Evolutionary conservation across 768 basidiomycete species (phyloP), one percentile per base, ranked within the genome.

Genomic region (Tricholoma matsutake): DNA sequence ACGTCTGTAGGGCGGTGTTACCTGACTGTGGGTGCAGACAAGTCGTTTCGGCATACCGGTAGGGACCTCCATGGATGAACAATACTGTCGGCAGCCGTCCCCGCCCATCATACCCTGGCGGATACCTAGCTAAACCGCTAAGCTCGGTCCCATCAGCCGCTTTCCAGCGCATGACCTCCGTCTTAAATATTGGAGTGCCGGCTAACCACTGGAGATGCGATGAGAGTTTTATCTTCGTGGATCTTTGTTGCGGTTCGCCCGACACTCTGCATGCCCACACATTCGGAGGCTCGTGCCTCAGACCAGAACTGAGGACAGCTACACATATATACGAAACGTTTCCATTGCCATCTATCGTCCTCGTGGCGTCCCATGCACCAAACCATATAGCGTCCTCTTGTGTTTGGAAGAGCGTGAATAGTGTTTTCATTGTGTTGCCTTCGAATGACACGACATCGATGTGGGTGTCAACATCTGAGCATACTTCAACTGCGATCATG

Each of bases 381-480:
- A 75, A 76, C 75, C 75, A 76, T 10, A 76, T 68, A 4, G 71
- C 75, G 29, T 76, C 72, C 11, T 68, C 67, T 14, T 70, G 60
- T 1, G 74, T 76, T 10, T 67, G 65, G 67, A 72, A 75, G 43
- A 76, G 63, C 0, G 68, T 69, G 31, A 70, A 52, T n/a, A 54
- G 22, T 31, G 53, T 66, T 56, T 58, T 60, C 54, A 59, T 58
- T 29, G 59, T 35, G 10, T 57, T 61, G 0, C 49, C 63, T 4
- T 61, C 58, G 25, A 69, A 67, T 16, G 75, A 66, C 7, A 74
- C 68, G 14, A 72, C 67, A 31, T 71, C 73, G 18, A 79, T 75
- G 56, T 78, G 74, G 0, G 77, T 78, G 53, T 75, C 72, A 60
- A 78, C 75, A 29, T 81, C 69, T 39, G 63, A 73, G 74, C 79